Base-by-base conservation (phyloP, 2,329 filamentous ascomycete genomes). In the Scortechinia acanthostroma region DNA sequence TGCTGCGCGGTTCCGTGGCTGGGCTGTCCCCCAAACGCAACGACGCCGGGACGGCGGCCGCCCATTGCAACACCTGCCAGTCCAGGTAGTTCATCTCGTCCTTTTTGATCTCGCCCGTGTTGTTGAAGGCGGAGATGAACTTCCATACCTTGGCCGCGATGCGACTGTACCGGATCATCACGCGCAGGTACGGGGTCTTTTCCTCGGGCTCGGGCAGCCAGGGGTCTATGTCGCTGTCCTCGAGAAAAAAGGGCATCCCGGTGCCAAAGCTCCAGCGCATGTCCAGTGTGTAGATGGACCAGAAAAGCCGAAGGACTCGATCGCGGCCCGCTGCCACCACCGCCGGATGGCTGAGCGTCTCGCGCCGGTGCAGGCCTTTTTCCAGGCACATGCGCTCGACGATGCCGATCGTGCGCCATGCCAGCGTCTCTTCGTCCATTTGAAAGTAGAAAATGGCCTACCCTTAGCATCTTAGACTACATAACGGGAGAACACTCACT, bases 191-290 rank as follows among this genome's bases (percentile, higher is more conserved):
- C 0, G 64, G 57, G 2, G 55, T 59, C 1, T 61, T 57, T 1
- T 58, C 49, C 56, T 48, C 69, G 0, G 67, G 67, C 44, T 72
- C 64, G 0, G 69, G 68, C 1, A 74, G 50, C 28, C 66, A 63
- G 0, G 69, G 66, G 43, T 75, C 71, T 47, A 75, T 69, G 43
- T 74, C 71, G 0, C 64, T 61, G 45, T 74, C 70, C 10, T 69
- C 60, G 3, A 75, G 59, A 0, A 65, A 65, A 50, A 73, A 74
- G 0, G 71, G 70, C 17, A 74, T 51, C 13, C 71, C 70, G 0
- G 70, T 74, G 2, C 71, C 71, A 23, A 75, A 72, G 6, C 69
- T 73, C 68, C 70, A 76, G 19, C 71, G 65, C 1, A 70, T 66
- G 43, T 75, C 72, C 1, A 76, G 61, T 0, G 71, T 66, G 45